A percentile compares a stretch with the other conserved stretches of the same genome.
These are phyloP conservation scores for Kickxella alabastrina DNA, from an alignment of 192 early-diverging fungal genomes.

Conservation along the genomic window DNA sequence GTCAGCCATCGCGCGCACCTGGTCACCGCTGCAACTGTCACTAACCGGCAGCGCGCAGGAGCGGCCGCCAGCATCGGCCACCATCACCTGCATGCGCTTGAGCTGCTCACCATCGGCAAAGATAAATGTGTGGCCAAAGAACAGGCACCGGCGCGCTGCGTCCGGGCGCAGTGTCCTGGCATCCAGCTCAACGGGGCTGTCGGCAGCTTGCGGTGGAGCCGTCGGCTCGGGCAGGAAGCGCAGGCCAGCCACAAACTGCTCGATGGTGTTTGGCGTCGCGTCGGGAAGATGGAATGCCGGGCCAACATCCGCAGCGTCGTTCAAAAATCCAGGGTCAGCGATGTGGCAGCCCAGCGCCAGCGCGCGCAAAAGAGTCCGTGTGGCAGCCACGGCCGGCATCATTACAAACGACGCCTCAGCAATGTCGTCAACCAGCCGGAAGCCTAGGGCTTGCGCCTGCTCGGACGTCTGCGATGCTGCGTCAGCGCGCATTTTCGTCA, in stretches of 20 bases:
- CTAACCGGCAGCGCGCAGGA: neutral
- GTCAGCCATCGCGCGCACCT: neutral
- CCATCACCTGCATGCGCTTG: constrained; percentile 11
- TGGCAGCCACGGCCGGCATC: constrained; percentile 24
- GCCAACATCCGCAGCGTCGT: constrained; percentile 2
- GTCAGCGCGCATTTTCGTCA: constrained; percentile 17
- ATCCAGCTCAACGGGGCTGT: constrained; percentile 23
- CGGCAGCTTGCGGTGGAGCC: constrained; percentile 6
- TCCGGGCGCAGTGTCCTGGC: constrained; percentile 15
- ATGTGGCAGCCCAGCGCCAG: constrained; percentile 19
- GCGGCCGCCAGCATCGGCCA: constrained; percentile 14
- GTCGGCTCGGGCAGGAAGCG: constrained; percentile 10
- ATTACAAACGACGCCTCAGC: constrained; percentile 25
- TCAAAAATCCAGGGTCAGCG: constrained; percentile 13
- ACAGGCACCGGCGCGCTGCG: constrained; percentile 14
- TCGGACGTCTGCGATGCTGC: neutral
- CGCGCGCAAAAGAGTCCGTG: constrained; percentile 23
- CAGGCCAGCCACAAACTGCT: constrained; percentile 11
- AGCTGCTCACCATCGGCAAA: constrained; percentile 23
- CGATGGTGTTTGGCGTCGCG: constrained; percentile 5
- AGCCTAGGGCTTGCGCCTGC: constrained; percentile 6
- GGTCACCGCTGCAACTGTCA: too few species aligned
- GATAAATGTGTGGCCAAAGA: constrained; percentile 10
- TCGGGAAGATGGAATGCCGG: neutral
- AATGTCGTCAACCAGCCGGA: neutral